phyloP scores from a whole-genome alignment of 495 filamentous ascomycete genomes.

The Neurospora hispaniola region DNA sequence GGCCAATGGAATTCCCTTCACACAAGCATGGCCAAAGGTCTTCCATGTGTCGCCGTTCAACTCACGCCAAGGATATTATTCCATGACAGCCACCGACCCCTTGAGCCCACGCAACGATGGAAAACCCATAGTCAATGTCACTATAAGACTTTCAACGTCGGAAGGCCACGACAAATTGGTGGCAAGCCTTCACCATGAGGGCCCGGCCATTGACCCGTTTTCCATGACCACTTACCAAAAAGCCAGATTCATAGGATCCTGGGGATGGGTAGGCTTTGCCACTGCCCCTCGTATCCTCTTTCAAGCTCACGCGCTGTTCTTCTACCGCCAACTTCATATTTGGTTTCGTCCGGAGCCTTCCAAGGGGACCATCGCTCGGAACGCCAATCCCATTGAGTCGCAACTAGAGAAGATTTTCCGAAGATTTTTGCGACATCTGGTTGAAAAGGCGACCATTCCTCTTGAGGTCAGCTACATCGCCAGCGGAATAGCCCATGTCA shows the following conservation, averaged over 20 bases:
- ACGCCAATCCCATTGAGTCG: slow-evolving; percentile 32
- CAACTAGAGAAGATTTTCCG: slow-evolving; percentile 43
- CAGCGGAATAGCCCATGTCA: slow-evolving; percentile 27
- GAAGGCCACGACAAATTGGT: slow-evolving; percentile 45
- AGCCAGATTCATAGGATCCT: slow-evolving; percentile 38
- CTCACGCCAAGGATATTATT: slow-evolving; percentile 50
- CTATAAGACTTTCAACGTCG: slow-evolving; percentile 46
- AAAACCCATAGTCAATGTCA: slow-evolving; percentile 36
- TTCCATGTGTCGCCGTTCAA: slow-evolving; percentile 73
- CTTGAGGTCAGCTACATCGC: slow-evolving; percentile 42
- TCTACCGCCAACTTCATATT: slow-evolving; percentile 41
- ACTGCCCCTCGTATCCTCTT: slow-evolving; percentile 52
- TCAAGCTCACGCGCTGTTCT: slow-evolving; percentile 45
- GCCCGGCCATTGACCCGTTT: slow-evolving; percentile 37
- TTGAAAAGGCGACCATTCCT: slow-evolving; percentile 26
- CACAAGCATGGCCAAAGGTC: slow-evolving; percentile 50
- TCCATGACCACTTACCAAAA: slow-evolving; percentile 29
- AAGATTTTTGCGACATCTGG: slow-evolving; percentile 37
- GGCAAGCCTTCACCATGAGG: slow-evolving; percentile 40
- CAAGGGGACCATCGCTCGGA: slow-evolving; percentile 37
- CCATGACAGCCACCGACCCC: slow-evolving; percentile 44
- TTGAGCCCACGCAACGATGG: slow-evolving; percentile 27
- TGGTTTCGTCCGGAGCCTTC: slow-evolving; percentile 49
- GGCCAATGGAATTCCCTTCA: slow-evolving; percentile 23
- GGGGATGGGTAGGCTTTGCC: slow-evolving; percentile 53